A percentile compares a stretch with the other conserved stretches of the same genome.
Conservation (phyloP, 1,284 basidiomycete species). For the Ustilago loliicola region DNA sequence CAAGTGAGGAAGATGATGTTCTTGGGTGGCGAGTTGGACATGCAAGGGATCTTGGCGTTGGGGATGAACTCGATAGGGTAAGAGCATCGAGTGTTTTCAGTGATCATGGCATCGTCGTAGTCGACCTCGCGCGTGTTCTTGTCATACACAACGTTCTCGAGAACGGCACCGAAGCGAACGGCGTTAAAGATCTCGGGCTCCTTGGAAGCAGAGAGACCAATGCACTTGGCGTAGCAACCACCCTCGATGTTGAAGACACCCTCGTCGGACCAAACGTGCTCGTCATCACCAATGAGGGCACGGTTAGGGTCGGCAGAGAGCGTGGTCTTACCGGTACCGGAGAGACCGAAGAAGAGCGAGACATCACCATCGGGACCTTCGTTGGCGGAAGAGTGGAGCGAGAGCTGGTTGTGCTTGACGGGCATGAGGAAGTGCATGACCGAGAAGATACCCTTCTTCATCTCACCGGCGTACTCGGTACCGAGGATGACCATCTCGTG, state of each 20-base stretch:
- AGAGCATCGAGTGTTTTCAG: conserved; percentile 95
- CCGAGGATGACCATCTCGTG: conserved; percentile 99
- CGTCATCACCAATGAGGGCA: conserved; percentile 68
- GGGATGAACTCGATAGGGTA: conserved; percentile 79
- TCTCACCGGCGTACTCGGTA: conserved; percentile 99
- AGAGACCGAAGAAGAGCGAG: conserved; percentile 98
- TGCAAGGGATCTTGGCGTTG: conserved; percentile 81
- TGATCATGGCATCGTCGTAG: conserved; percentile 96
- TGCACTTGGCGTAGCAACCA: conserved; percentile 98
- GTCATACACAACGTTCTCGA: conserved; percentile 99
- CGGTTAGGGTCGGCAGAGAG: conserved; percentile 68
- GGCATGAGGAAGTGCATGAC: conserved; percentile 99
- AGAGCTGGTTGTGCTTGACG: conserved; percentile 97
- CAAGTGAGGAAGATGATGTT: conserved; percentile 99
- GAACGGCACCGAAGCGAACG: conserved; percentile 93
- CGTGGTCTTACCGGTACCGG: conserved; percentile 93
- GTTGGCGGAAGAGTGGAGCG: conserved; percentile 98
- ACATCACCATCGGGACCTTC: conserved; percentile 92
- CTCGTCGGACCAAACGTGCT: conserved; percentile 70
- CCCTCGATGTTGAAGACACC: conserved; percentile 99
- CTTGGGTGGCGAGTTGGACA: conserved; percentile 71
- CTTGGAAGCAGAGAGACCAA: conserved; percentile 94
- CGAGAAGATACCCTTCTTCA: conserved; percentile 99
- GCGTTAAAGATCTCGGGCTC: conserved; percentile 98
- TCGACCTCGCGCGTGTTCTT: conserved; percentile 87